These are phyloP conservation scores for Stenogyne calaminthoides DNA, from an alignment of 305 asterid species.

Conservation along the genomic window DNA sequence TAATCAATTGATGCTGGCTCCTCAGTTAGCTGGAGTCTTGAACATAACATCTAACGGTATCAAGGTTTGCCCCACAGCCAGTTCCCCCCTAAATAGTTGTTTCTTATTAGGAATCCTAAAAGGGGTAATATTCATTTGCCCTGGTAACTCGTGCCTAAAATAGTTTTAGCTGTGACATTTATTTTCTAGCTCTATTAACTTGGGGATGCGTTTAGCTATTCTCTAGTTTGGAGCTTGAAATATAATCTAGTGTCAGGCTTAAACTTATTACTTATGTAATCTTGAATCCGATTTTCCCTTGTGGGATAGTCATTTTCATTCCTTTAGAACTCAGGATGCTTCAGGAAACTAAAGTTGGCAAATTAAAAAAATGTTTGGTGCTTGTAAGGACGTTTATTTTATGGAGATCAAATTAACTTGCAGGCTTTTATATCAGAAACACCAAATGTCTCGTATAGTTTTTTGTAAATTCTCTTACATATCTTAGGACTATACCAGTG, in stretches of 20 bases:
- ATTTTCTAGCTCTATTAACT: slow-evolving; percentile 20
- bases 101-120: slow-evolving; percentile 24
- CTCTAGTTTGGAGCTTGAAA: slow-evolving; percentile 11
- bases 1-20: slow-evolving; percentile 97
- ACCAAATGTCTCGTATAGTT: slow-evolving; percentile 2
- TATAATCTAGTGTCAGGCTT: slow-evolving; percentile 4
- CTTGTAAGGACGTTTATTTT: background rate
- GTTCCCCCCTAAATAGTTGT: slow-evolving; percentile 24
- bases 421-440: slow-evolving; percentile 13
- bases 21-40: slow-evolving; percentile 90
- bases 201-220: slow-evolving; percentile 17
- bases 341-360: slow-evolving; percentile 19
- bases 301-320: slow-evolving; percentile 6
- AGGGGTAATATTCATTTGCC: slow-evolving; percentile 21
- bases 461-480: background rate
- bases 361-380: background rate
- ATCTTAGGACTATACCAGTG: background rate
- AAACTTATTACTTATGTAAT: slow-evolving; percentile 4
- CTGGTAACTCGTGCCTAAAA: slow-evolving; percentile 21
- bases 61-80: slow-evolving; percentile 58
- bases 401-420: slow-evolving; percentile 19
- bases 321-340: slow-evolving; percentile 24
- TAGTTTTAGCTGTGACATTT: slow-evolving; percentile 18
- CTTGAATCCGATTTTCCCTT: slow-evolving; percentile 11
- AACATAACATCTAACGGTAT: slow-evolving; percentile 72